These are phyloP conservation scores for Lasiosphaeria hispida DNA, from an alignment of 495 filamentous ascomycete genomes.

Conservation along the genomic window DNA sequence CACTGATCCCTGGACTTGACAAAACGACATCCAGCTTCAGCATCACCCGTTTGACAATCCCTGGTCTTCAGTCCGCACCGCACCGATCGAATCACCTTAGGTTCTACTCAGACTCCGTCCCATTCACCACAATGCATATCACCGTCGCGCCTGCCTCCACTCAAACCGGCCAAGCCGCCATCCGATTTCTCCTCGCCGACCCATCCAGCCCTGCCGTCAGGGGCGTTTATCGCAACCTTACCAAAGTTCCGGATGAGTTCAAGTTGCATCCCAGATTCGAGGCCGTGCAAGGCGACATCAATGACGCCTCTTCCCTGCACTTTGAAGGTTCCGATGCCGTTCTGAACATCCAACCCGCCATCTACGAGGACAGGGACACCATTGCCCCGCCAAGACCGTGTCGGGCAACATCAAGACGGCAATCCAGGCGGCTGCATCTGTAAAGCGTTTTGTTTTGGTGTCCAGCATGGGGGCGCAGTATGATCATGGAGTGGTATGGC, in stretches of 20 bases:
- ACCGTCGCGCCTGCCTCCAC: constrained; percentile 23
- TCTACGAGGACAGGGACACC: constrained; percentile 12
- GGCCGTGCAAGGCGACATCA: constrained; percentile 24
- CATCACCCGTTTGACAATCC: too few species aligned
- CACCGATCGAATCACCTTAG: too few species aligned
- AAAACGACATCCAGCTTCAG: too few species aligned
- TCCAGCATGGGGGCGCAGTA: constrained; percentile 27
- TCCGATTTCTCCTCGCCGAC: constrained; percentile 23
- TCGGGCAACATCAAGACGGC: constrained; percentile 25
- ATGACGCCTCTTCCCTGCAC: constrained; percentile 15
- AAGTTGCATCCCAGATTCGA: constrained; percentile 19
- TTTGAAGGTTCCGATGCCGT: constrained; percentile 19
- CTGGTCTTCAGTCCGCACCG: too few species aligned
- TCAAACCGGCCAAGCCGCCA: constrained; percentile 23
- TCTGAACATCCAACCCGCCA: constrained; percentile 21
- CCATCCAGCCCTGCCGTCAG: constrained; percentile 12
- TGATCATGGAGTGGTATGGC: constrained; percentile 18
- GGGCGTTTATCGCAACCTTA: constrained; percentile 25
- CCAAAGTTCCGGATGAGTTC: constrained; percentile 23
- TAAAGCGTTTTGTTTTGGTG: constrained; percentile 22
- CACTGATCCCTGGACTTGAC: too few species aligned
- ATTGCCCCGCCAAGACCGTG: constrained; percentile 12
- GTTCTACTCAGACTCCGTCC: too few species aligned
- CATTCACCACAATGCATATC: constrained; percentile 18
- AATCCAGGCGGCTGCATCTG: constrained; percentile 11